A percentile compares a stretch with the other conserved stretches of the same genome.
Evolutionary conservation across 2,329 filamentous ascomycete genomes (phyloP).

Genomic region (Macroventuria anomochaeta): DNA sequence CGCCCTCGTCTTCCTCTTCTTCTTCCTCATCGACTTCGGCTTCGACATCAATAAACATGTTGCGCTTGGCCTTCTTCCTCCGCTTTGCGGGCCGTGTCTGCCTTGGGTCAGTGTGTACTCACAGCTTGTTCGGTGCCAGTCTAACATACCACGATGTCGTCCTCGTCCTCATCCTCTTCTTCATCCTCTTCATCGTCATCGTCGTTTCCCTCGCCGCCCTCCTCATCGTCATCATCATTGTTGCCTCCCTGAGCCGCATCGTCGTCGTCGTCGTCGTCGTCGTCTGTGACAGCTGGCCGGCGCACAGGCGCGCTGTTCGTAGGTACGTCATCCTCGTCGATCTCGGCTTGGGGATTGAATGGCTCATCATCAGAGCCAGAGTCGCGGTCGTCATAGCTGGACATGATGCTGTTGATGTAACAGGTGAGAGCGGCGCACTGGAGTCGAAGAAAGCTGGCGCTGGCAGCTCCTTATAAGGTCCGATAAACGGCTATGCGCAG

Average conservation of each 20-base stretch:
- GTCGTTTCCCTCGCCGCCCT: constrained; percentile 56
- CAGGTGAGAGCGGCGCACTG: constrained; percentile 16
- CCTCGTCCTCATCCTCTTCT: constrained; percentile 70
- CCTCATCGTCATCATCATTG: constrained; percentile 32
- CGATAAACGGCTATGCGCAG: background rate
- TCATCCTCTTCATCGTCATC: constrained; percentile 67
- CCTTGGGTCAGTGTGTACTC: constrained; percentile 26
- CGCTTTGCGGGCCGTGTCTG: constrained; percentile 81
- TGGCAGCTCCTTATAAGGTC: constrained; percentile 6
- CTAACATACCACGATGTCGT: constrained; percentile 46
- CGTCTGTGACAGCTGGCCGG: constrained; percentile 43
- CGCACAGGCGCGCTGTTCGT: constrained; percentile 27
- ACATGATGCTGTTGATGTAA: constrained; percentile 28
- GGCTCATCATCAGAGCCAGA: constrained; percentile 72
- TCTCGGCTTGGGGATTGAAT: constrained; percentile 83
- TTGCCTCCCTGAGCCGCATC: constrained; percentile 47
- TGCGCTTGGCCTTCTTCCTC: constrained; percentile 72
- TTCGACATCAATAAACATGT: constrained; percentile 95
- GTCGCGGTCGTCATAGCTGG: constrained; percentile 37
- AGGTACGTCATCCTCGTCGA: constrained; percentile 64
- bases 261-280: constrained; percentile 31
- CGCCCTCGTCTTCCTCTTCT: constrained; percentile 78
- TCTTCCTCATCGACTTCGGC: constrained; percentile 96
- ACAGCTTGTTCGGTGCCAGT: constrained; percentile 5
- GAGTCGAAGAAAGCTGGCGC: constrained; percentile 11